Percentiles rank a stretch among this genome's conserved stretches.
These are phyloP conservation scores for Boletus reticuloceps DNA, from an alignment of 768 basidiomycete species.

Conservation along the genomic window DNA sequence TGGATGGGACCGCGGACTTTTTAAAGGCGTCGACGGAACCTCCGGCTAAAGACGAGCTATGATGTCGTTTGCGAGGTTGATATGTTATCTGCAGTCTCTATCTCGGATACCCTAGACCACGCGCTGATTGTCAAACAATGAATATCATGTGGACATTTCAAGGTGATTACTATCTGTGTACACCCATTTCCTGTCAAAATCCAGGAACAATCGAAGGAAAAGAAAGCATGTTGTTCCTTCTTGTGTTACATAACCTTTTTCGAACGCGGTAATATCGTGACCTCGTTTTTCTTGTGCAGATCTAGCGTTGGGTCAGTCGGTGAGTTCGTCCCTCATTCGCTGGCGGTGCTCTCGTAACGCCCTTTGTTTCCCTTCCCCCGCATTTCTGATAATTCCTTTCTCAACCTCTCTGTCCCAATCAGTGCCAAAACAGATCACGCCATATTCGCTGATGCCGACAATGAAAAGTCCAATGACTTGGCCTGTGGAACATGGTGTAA, in stretches of 20 bases:
- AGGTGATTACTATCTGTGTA: not conserved
- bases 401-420: conserved; percentile 47
- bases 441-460: conserved; percentile 68
- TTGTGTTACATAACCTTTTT: not conserved
- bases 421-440: conserved; percentile 53
- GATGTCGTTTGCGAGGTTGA: conserved; percentile 7
- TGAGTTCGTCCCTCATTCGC: conserved; percentile 10
- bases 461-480: conserved; percentile 72
- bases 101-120: not conserved
- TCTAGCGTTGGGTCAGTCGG: conserved; percentile 12
- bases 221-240: not conserved
- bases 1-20: conserved; percentile 67
- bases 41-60: conserved; percentile 32
- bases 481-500: conserved; percentile 38
- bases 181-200: not conserved
- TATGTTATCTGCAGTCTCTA: not conserved
- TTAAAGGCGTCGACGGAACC: conserved; percentile 37
- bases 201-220: not conserved
- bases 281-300: not conserved
- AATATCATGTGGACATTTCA: not conserved
- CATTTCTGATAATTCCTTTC: conserved; percentile 38
- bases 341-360: conserved; percentile 18
- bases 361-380: conserved; percentile 31
- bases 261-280: too few species aligned
- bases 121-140: not conserved